Evolutionary conservation across 495 filamentous ascomycete genomes (phyloP), one percentile per base, ranked within the genome.

Genomic region (Daldinia loculata): DNA sequence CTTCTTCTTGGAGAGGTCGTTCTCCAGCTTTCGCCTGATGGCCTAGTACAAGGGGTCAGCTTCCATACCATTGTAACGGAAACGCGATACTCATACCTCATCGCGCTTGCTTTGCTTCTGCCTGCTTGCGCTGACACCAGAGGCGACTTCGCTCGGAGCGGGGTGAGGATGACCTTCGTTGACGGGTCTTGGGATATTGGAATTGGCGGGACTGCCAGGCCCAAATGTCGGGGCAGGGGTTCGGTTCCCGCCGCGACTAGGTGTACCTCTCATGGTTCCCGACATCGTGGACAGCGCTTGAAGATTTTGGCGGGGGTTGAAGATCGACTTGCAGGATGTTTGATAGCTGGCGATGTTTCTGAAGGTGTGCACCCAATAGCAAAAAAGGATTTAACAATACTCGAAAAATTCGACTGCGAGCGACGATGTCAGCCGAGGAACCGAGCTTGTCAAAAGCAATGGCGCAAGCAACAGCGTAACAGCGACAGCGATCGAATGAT

Each of bases 1-100:
- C 81, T 92, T 97, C 85, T 98, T 98, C 81, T 98, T 99, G 86
- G 87, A 95, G 84, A 99, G 93, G 79, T 99, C 95, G 74, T 87
- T 93, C 85, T 98, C 95, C 86, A 98, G 88, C 84, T 97, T 98
- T 69, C 90, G 90, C 70, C 95, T 92, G 79, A 99, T 98, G 43
- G 95, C 95, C 95, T 99, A 75, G 43, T 58, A 58, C 38, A 39
- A 50, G 52, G 48, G 19, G 70, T 82, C 63, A 80, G 82, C 36
- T 74, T 71, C 60, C 61, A 71, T 74, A 52, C 61, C 61, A 36
- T 53, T 32, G 27, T 53, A 32, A 22, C 32, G 52, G 39, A 57
- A 34, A 60, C 26, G 48, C 24, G 19, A n/a, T 52, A 36, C 50
- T 17, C 89, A 76, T 84, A 98, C 95, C 91, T 99, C 95, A 92